A percentile compares a stretch with the other conserved stretches of the same genome.
phyloP scores from a whole-genome alignment of 129 eudicot species.

The Kitagawia praeruptora region DNA sequence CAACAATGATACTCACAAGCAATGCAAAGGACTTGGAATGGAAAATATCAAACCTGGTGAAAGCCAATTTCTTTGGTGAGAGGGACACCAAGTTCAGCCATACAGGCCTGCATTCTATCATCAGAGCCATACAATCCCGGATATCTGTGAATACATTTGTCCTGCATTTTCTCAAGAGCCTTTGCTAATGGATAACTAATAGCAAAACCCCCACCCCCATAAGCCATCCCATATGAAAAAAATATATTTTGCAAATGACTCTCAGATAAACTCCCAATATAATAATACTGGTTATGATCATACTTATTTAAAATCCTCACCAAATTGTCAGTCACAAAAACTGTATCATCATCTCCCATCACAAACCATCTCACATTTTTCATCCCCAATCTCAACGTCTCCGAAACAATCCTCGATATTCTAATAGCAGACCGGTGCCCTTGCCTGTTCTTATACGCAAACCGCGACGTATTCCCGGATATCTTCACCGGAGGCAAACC shows the following conservation, averaged over 20 bases:
- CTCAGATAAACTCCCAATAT: slow-evolving; percentile 82
- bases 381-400: slow-evolving; percentile 57
- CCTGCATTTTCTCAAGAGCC: slow-evolving; percentile 84
- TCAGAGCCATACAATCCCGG: slow-evolving; percentile 88
- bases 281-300: slow-evolving; percentile 77
- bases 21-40: not conserved
- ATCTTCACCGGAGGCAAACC: slow-evolving; percentile 52
- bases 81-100: slow-evolving; percentile 98
- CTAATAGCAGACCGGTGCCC: slow-evolving; percentile 94
- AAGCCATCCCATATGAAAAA: slow-evolving; percentile 87
- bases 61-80: slow-evolving; percentile 91
- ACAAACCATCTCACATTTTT: slow-evolving; percentile 80
- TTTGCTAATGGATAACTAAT: slow-evolving; percentile 84
- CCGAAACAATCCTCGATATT: slow-evolving; percentile 77
- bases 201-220: slow-evolving; percentile 97
- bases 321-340: slow-evolving; percentile 78
- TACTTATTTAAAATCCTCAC: slow-evolving; percentile 75
- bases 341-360: slow-evolving; percentile 95
- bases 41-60: slow-evolving; percentile 55
- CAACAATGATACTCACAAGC: not conserved
- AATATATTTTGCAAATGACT: slow-evolving; percentile 88
- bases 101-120: slow-evolving; percentile 98
- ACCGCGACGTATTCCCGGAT: slow-evolving; percentile 64
- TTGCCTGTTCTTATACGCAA: slow-evolving; percentile 69
- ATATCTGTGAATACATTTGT: slow-evolving; percentile 76